Base-by-base conservation (phyloP, 257 asterid genomes). In the Solanum medicagineum region DNA sequence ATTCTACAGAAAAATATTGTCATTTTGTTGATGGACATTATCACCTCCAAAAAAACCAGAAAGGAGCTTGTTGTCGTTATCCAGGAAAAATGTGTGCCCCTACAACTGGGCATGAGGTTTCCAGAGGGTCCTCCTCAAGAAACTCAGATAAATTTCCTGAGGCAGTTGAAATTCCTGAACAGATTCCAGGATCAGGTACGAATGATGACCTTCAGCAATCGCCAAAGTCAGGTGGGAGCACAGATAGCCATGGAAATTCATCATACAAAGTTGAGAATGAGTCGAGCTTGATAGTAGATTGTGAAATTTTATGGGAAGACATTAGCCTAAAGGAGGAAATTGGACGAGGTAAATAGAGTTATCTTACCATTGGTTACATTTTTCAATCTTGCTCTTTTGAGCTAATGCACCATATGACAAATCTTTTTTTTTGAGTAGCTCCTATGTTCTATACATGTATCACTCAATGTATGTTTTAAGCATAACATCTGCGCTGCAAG, bases 241-340 rank as follows among this genome's bases (percentile, higher is more conserved):
- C 60, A 14, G 63, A 51, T 84, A 86, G 90, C 80, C 83, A 8
- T 69, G 90, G 86, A 62, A 83, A 84, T 89, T 84, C 88, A 81
- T 83, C 88, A 17, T 88, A 82, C 82, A 91, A 77, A 87, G 86
- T 84, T 70, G 90, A 88, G 12, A 83, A 75, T 65, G 94, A 87
- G 80, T 62, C 82, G 13, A 87, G 87, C 85, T 8, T 83, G 85
- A 85, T 68, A 56, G 85, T 60, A 29, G 89, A 80, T 81, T 84
- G 90, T 85, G 91, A 83, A 81, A 92, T 94, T 84, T 88, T 45
- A 10, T 94, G 97, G 98, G 95, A 91, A 87, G 95, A 93, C 87
- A 90, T 94, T 47, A 92, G 89, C 53, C 65, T 94, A 81, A 86
- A 45, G 63, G 97, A 93, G 89, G 93, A 92, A 89, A 81, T 94